Evolutionary conservation across 768 basidiomycete species (phyloP), one percentile per base, ranked within the genome.

Genomic region (Gyrodon lividus): DNA sequence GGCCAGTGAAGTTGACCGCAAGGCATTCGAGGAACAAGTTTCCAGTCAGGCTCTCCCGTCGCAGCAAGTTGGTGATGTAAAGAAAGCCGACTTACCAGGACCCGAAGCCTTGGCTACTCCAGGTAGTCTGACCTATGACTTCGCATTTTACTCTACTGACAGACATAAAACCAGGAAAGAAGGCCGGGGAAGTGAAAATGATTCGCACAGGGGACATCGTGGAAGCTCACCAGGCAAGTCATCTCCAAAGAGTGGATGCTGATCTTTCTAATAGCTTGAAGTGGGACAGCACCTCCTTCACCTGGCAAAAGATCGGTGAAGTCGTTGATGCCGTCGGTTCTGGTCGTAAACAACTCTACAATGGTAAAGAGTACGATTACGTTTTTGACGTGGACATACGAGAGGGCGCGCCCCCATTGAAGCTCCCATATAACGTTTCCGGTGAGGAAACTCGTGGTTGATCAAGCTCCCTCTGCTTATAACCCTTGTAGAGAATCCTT

Each of bases 301-400:
- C 77, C 22, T 99, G 97, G 97, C 82, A 92, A 67, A 96, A 95
- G 67, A 84, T 98, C 30, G 97, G 97, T 20, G 89, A 95, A 59
- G 95, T 98, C 5, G 93, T 95, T 4, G 97, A 97, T 63, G 95
- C 94, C 17, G 89, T 96, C 46, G 90, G 94, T 20, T 83, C 86
- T 31, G 83, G 83, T n/a, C 79, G 92, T 51, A 95, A 91, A 70
- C 91, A 95, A 69, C 77, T 97, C n/a, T 87, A 89, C 63, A 70
- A 93, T 59, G 97, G 97, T 16, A 86, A 87, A 64, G 96, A 98
- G 71, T 99, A 95, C 64, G 97, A 99, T 71, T 97, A 97, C 62
- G 96, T 99, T n/a, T 98, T 98, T 62, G 95, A 97, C 63, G 95
- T 99, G 31, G 97, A 98, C 62, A 87, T 98, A 23, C 80, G 92